A percentile compares a stretch with the other conserved stretches of the same genome.
phyloP scores from a whole-genome alignment of 129 eudicot species.

The Arctium lappa region DNA sequence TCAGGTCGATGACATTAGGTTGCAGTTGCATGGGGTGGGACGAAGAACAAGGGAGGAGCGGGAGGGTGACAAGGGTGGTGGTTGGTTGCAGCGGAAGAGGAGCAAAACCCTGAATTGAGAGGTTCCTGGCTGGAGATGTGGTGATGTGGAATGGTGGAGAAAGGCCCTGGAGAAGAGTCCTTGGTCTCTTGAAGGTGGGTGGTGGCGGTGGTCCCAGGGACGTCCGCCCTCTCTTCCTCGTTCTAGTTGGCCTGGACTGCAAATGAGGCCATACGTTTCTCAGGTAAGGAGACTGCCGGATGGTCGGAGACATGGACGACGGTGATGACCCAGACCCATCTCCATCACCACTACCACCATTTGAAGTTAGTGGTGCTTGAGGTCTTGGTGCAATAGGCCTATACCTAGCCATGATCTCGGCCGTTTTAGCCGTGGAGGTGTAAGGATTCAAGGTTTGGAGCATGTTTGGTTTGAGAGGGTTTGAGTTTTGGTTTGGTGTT shows the following conservation, averaged over 20 bases:
- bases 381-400: constrained; percentile 87
- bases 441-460: constrained; percentile 55
- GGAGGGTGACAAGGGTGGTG: constrained; percentile 46
- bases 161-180: constrained; percentile 44
- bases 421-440: constrained; percentile 59
- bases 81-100: constrained; percentile 1
- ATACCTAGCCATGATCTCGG: constrained; percentile 78
- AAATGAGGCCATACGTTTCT: constrained; percentile 71
- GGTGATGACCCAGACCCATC: constrained; percentile 18
- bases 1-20: constrained; percentile 40
- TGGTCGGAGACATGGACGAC: constrained; percentile 37
- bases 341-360: background rate
- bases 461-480: constrained; percentile 22
- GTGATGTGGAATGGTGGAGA: constrained; percentile 32
- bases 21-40: constrained; percentile 6
- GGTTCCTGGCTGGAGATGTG: constrained; percentile 24
- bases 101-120: constrained; percentile 37
- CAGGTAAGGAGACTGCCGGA: constrained; percentile 54
- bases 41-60: constrained; percentile 41
- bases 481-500: background rate
- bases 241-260: constrained; percentile 75
- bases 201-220: constrained; percentile 42
- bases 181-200: constrained; percentile 37
- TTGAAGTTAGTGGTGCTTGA: constrained; percentile 7
- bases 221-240: constrained; percentile 72